Evolutionary conservation across 2,329 filamentous ascomycete genomes (phyloP).

Genomic region (Pseudogymnoascus sp.): DNA sequence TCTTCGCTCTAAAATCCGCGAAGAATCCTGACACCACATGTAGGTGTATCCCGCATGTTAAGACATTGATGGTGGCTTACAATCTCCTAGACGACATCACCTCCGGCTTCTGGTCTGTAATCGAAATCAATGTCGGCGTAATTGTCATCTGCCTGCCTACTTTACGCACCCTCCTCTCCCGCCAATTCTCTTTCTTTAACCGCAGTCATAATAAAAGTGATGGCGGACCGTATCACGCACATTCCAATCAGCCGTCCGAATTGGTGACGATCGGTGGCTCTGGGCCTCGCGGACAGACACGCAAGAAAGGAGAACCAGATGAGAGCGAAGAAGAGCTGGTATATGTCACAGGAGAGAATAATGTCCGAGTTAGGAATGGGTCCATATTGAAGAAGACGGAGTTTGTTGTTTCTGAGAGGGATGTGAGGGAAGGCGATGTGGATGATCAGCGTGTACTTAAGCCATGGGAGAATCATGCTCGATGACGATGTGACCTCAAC

Average conservation of each 20-base stretch:
- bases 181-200: conserved; percentile 11
- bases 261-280: background rate
- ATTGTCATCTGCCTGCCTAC: conserved; percentile 8
- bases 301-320: background rate
- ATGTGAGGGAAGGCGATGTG: background rate
- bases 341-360: background rate
- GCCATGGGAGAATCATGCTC: background rate
- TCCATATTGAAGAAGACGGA: conserved; percentile 11
- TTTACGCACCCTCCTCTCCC: conserved; percentile 12
- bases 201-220: background rate
- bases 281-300: background rate
- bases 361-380: background rate
- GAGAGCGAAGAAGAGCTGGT: conserved; percentile 12
- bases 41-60: background rate
- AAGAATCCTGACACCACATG: conserved; percentile 2
- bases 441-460: background rate
- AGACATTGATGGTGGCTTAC: background rate
- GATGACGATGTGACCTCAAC: background rate
- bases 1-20: conserved; percentile 13
- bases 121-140: conserved; percentile 1
- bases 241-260: background rate
- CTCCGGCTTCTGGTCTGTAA: conserved; percentile 11
- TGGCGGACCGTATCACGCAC: background rate
- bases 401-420: background rate
- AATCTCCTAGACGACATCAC: conserved; percentile 4